These are phyloP conservation scores for Mucor piriformis DNA, from an alignment of 371 early-diverging fungal species.

Conservation along the genomic window DNA sequence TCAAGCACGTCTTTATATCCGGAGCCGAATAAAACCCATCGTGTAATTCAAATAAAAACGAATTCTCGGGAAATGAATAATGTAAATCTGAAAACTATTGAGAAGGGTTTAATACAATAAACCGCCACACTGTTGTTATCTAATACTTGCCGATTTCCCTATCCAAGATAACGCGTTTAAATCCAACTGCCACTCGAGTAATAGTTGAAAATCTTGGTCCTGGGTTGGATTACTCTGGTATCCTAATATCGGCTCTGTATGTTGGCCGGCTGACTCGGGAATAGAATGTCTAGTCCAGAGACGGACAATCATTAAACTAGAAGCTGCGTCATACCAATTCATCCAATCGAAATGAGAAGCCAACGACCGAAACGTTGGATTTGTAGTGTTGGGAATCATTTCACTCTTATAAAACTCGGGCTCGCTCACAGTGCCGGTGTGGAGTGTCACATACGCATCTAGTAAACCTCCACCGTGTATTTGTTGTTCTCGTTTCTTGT, in stretches of 20 bases:
- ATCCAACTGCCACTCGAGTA: constrained; percentile 59
- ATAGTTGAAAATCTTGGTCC: constrained; percentile 31
- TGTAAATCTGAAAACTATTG: constrained; percentile 33
- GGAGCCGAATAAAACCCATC: constrained; percentile 63
- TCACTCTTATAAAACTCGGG: constrained; percentile 44
- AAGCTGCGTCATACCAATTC: constrained; percentile 42
- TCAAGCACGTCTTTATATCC: constrained; percentile 32
- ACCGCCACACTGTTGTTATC: no score
- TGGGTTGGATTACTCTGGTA: neutral
- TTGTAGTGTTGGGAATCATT: constrained; percentile 45
- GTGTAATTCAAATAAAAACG: constrained; percentile 53
- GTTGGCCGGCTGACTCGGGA: constrained; percentile 44
- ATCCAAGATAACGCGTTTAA: constrained; percentile 51
- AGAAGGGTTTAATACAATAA: neutral
- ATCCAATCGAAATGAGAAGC: constrained; percentile 29
- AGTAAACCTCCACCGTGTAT: constrained; percentile 26
- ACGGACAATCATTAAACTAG: constrained; percentile 36
- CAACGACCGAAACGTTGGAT: constrained; percentile 42
- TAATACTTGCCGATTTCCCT: constrained; percentile 44
- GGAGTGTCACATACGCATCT: constrained; percentile 38
- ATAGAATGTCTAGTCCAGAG: constrained; percentile 52
- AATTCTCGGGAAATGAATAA: constrained; percentile 53
- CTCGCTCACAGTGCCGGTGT: constrained; percentile 14
- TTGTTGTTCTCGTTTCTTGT: constrained; percentile 23
- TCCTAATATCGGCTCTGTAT: constrained; percentile 18